These are phyloP conservation scores for Torulaspora globosa DNA, from an alignment of 1,139 yeast genomes.

Conservation along the genomic window DNA sequence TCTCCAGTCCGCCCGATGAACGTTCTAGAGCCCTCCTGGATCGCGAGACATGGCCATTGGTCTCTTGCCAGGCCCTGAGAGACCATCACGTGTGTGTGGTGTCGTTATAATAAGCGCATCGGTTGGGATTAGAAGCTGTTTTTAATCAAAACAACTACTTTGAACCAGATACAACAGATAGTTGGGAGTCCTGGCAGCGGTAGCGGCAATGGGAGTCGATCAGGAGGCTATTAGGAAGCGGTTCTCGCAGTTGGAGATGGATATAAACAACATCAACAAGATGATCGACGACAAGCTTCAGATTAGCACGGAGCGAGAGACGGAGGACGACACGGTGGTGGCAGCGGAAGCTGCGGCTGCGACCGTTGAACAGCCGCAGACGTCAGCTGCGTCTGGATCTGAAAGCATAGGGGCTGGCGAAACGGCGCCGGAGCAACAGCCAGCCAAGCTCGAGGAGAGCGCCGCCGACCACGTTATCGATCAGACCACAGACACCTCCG, in stretches of 20 bases:
- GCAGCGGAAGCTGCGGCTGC: neutral
- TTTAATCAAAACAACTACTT: neutral
- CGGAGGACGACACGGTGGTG: neutral
- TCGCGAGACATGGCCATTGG: neutral
- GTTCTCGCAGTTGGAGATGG: slow-evolving; percentile 35
- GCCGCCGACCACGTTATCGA: slow-evolving; percentile 5
- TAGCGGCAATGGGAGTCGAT: slow-evolving; percentile 21
- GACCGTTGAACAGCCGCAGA: neutral
- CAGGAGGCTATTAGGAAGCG: slow-evolving; percentile 32
- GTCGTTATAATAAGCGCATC: neutral
- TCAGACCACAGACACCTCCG: slow-evolving; percentile 14
- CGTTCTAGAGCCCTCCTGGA: neutral
- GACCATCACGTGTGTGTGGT: neutral
- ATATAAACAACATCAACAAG: slow-evolving; percentile 35
- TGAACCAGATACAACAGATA: neutral
- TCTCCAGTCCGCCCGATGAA: neutral
- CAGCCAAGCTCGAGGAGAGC: neutral
- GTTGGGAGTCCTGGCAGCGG: neutral
- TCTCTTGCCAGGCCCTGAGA: neutral
- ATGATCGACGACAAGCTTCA: slow-evolving; percentile 35
- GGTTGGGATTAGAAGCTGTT: neutral
- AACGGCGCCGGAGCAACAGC: too few relatives aligned
- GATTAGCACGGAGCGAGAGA: slow-evolving; percentile 8
- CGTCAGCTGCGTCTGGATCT: neutral
- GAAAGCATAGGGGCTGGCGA: too few relatives aligned